A percentile compares a stretch with the other conserved stretches of the same genome.
Conservation (phyloP, 768 basidiomycete genomes). For the Mycena metata region DNA sequence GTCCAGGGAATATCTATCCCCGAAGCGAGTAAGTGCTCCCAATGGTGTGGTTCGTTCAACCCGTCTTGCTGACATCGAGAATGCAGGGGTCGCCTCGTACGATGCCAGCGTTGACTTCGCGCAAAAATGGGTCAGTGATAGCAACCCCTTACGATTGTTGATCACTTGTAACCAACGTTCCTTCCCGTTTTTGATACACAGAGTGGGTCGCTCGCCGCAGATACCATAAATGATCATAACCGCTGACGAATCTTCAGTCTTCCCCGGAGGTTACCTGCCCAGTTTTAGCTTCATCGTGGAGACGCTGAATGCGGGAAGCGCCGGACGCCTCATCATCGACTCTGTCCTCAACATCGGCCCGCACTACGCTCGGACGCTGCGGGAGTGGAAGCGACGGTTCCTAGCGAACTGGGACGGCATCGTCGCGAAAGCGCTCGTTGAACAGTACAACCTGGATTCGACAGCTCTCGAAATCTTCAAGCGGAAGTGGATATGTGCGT, state of each 20-base stretch:
- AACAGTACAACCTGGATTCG: constrained; percentile 50
- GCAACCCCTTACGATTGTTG: background rate
- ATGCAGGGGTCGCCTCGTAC: constrained; percentile 51
- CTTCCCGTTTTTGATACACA: background rate
- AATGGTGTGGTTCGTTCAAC: background rate
- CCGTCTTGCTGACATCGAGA: background rate
- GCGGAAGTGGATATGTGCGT: constrained; percentile 39
- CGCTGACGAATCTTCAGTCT: constrained; percentile 50
- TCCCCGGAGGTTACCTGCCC: constrained; percentile 70
- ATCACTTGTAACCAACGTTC: background rate
- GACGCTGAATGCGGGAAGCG: constrained; percentile 56
- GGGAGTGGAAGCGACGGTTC: constrained; percentile 68
- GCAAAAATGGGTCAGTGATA: constrained; percentile 60
- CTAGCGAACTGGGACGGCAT: constrained; percentile 56
- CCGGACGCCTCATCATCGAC: constrained; percentile 63
- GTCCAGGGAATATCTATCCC: constrained; percentile 71
- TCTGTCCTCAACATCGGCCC: constrained; percentile 69
- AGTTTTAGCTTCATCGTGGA: constrained; percentile 59
- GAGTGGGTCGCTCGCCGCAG: constrained; percentile 13
- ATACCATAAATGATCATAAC: no score
- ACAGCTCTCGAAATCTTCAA: constrained; percentile 30
- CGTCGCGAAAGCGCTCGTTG: constrained; percentile 58
- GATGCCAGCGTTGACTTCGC: constrained; percentile 65
- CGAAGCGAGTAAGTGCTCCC: constrained; percentile 53
- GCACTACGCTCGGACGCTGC: constrained; percentile 70